Evolutionary conservation across 1,139 yeast genomes (phyloP).

Genomic region (Suhomyces taliae): DNA sequence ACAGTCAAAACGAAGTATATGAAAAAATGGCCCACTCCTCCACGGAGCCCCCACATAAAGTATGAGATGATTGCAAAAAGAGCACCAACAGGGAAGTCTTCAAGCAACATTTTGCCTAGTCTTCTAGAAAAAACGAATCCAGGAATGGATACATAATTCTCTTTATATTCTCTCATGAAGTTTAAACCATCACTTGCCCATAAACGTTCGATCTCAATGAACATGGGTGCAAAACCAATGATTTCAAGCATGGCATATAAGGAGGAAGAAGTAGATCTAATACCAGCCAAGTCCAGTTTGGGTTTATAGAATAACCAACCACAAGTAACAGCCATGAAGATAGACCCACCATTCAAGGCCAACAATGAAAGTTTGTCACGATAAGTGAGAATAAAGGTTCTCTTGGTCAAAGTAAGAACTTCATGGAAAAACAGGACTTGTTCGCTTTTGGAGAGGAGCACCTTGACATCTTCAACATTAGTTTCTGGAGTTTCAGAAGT

Average conservation of each 20-base stretch:
- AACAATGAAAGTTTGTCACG: slow-evolving; percentile 20
- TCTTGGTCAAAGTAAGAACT: slow-evolving; percentile 18
- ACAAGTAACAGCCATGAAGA: slow-evolving; percentile 17
- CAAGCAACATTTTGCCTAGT: slow-evolving; percentile 21
- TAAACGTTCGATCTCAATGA: slow-evolving; percentile 23
- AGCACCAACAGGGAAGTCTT: slow-evolving; percentile 23
- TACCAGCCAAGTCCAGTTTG: slow-evolving; percentile 19
- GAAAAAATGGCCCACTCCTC: slow-evolving; percentile 20
- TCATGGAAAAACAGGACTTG: slow-evolving; percentile 20
- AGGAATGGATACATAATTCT: slow-evolving; percentile 20
- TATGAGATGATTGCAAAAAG: slow-evolving; percentile 22
- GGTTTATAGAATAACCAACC: slow-evolving; percentile 27
- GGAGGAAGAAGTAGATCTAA: slow-evolving; percentile 21
- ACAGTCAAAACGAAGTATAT: slow-evolving; percentile 19
- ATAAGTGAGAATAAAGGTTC: slow-evolving; percentile 19
- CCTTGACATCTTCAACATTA: slow-evolving; percentile 9
- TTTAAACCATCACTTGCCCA: slow-evolving; percentile 24
- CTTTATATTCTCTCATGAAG: slow-evolving; percentile 24
- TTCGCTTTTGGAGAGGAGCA: slow-evolving; percentile 12
- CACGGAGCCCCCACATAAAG: slow-evolving; percentile 28
- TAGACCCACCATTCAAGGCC: slow-evolving; percentile 21
- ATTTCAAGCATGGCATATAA: slow-evolving; percentile 24
- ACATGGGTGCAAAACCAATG: slow-evolving; percentile 26
- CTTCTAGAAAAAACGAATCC: slow-evolving; percentile 24
- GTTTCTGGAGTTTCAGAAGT: slow-evolving; percentile 5